These are phyloP conservation scores for Sarcodon sp. DNA, from an alignment of 768 basidiomycete species.

Conservation along the genomic window DNA sequence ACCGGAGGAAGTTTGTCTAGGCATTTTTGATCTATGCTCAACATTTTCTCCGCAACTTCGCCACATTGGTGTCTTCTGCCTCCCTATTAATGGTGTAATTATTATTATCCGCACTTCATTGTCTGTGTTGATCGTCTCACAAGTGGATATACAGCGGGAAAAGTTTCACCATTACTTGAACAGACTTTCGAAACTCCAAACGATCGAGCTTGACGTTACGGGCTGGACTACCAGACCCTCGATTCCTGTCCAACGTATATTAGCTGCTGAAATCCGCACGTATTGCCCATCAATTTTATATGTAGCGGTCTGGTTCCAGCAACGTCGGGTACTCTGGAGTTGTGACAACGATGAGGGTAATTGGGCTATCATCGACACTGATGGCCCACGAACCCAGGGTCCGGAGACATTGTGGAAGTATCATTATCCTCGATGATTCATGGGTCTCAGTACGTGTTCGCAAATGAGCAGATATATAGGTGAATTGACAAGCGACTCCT, in stretches of 20 bases:
- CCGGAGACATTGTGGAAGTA: no score
- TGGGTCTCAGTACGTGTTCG: no score
- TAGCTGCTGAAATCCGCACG: slow-evolving; percentile 25
- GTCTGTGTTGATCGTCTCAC: slow-evolving; percentile 4
- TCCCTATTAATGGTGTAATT: slow-evolving; percentile 22
- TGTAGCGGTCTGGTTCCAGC: slow-evolving; percentile 20
- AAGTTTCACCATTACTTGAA: slow-evolving; percentile 20
- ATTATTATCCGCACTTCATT: not conserved
- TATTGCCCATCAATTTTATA: slow-evolving; percentile 22
- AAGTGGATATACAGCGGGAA: slow-evolving; percentile 14
- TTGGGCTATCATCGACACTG: not conserved
- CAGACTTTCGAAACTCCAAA: slow-evolving; percentile 19
- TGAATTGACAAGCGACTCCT: no score
- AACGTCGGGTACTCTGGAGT: slow-evolving; percentile 12
- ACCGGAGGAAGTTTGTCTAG: slow-evolving; percentile 12
- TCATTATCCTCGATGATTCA: no score
- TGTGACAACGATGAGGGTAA: slow-evolving; percentile 12
- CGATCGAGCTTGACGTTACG: slow-evolving; percentile 24
- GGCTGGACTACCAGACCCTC: slow-evolving; percentile 20
- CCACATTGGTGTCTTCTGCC: slow-evolving; percentile 24
- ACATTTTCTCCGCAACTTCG: slow-evolving; percentile 20
- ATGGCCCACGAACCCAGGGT: no score
- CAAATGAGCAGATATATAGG: no score
- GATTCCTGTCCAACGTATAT: slow-evolving; percentile 18
- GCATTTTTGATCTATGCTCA: slow-evolving; percentile 16